Percentiles rank a stretch among this genome's conserved stretches.
Evolutionary conservation across 495 filamentous ascomycete genomes (phyloP).

Genomic region (Tuber borchii): DNA sequence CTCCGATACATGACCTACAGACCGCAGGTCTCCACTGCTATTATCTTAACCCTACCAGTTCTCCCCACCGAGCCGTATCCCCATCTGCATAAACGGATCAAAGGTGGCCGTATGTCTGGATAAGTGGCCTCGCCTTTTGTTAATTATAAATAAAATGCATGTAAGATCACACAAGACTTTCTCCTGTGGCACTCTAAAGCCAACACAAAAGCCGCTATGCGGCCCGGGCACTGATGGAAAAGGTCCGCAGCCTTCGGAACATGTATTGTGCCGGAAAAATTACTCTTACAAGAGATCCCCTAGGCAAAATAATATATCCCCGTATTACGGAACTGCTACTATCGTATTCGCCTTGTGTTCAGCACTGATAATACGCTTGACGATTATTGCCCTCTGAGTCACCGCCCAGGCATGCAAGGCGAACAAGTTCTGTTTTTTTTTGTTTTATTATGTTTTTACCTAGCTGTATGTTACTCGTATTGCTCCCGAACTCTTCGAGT

Average conservation of each 20-base stretch:
- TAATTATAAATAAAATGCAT: too few species aligned
- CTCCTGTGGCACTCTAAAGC: neutral
- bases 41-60: neutral
- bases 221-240: neutral
- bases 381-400: too few species aligned
- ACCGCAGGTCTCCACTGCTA: neutral
- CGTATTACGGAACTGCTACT: neutral
- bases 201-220: neutral
- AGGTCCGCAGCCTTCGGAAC: neutral
- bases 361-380: neutral
- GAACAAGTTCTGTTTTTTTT: too few species aligned
- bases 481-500: neutral
- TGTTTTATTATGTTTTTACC: too few species aligned
- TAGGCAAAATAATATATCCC: neutral
- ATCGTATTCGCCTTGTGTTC: too few species aligned
- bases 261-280: neutral
- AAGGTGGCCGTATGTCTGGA: too few species aligned
- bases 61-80: neutral
- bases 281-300: neutral
- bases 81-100: neutral
- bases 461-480: neutral
- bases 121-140: too few species aligned
- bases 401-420: too few species aligned
- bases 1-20: neutral
- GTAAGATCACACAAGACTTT: neutral